Percentiles rank a stretch among this genome's conserved stretches.
These are phyloP conservation scores for Vitis hybrid DNA, from an alignment of 177 flowering plant species.

Conservation along the genomic window DNA sequence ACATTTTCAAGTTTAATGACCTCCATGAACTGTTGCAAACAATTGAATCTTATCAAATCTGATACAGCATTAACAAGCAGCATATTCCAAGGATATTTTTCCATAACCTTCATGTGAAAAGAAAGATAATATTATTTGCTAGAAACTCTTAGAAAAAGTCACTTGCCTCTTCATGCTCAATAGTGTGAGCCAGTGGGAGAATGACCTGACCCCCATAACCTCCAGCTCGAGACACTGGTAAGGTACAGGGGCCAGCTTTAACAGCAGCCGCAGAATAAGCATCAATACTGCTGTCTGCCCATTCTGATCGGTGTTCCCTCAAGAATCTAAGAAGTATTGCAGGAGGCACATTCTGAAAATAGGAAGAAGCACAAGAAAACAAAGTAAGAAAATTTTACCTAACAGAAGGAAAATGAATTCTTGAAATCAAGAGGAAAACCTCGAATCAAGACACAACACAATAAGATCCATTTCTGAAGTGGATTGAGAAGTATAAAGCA, in stretches of 20 bases:
- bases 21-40: slow-evolving; percentile 37
- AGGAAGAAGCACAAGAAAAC: background rate
- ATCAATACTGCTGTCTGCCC: slow-evolving; percentile 61
- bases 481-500: no score
- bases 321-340: slow-evolving; percentile 57
- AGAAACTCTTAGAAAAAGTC: background rate
- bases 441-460: background rate
- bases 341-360: slow-evolving; percentile 49
- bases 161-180: slow-evolving; percentile 58
- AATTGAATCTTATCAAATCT: background rate
- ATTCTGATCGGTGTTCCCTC: slow-evolving; percentile 63
- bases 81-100: slow-evolving; percentile 2
- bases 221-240: slow-evolving; percentile 38
- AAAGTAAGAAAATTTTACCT: background rate
- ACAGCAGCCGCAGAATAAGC: slow-evolving; percentile 54
- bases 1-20: slow-evolving; percentile 40
- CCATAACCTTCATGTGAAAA: background rate
- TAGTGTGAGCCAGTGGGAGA: slow-evolving; percentile 55
- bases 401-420: no score
- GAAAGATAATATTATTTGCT: background rate
- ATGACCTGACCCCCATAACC: slow-evolving; percentile 44
- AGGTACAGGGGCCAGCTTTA: slow-evolving; percentile 42
- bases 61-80: background rate
- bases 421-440: background rate
- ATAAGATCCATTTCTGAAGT: no score